Conservation (phyloP, 169 alveolate species). For the Plasmodium knowlesi region DNA sequence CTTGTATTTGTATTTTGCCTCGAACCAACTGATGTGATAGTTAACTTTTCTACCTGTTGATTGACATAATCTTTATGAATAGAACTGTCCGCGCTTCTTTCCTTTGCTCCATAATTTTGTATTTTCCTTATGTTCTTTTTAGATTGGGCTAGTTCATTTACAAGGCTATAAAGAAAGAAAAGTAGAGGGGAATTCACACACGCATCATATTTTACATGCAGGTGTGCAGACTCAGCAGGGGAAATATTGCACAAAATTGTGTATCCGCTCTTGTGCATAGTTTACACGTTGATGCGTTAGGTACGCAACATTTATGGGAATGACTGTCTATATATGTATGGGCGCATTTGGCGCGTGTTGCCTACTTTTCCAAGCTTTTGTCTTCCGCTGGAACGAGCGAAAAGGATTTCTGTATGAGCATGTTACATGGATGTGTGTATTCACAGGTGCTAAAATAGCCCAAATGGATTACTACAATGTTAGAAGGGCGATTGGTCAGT, state of each 20-base stretch:
- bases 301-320: neutral
- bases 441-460: neutral
- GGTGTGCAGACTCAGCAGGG: neutral
- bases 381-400: slow-evolving; percentile 42
- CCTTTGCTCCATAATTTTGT: slow-evolving; percentile 13
- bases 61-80: neutral
- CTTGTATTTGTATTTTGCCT: neutral
- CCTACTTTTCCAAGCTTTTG: slow-evolving; percentile 55
- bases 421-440: slow-evolving; percentile 21
- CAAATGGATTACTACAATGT: neutral
- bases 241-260: neutral
- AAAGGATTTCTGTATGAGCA: slow-evolving; percentile 64
- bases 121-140: slow-evolving; percentile 46
- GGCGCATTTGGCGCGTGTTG: neutral
- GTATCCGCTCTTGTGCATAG: neutral
- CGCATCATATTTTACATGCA: neutral
- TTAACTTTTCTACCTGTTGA: neutral
- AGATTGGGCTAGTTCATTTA: slow-evolving; percentile 50
- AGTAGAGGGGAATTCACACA: neutral
- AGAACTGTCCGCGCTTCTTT: neutral
- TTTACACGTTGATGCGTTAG: neutral
- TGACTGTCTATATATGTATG: neutral
- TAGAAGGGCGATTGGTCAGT: neutral
- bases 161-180: slow-evolving; percentile 9
- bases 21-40: neutral